Percentiles rank a stretch among this genome's conserved stretches.
These are phyloP conservation scores for Anisodus tanguticus DNA, from an alignment of 257 asterid species.

Conservation along the genomic window DNA sequence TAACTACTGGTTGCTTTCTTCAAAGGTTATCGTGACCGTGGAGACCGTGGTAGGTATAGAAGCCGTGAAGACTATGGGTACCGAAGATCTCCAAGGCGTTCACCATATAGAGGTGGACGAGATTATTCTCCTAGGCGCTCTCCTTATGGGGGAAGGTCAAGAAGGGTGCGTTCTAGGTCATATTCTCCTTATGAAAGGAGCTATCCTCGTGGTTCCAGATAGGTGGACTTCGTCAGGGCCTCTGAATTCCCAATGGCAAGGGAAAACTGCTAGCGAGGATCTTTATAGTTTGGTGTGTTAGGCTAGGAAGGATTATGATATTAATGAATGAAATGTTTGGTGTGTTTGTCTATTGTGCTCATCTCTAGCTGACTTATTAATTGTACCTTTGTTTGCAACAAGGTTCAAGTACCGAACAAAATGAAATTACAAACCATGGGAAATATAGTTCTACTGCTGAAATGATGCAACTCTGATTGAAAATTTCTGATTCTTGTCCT, in stretches of 20 bases:
- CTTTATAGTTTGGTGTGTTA: conserved; percentile 7
- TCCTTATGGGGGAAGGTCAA: conserved; percentile 53
- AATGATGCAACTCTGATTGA: not conserved
- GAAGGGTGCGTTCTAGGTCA: conserved; percentile 40
- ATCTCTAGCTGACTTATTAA: not conserved
- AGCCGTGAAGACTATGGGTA: conserved; percentile 84
- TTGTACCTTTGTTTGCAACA: conserved; percentile 10
- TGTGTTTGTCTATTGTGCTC: not conserved
- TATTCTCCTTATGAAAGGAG: conserved; percentile 37
- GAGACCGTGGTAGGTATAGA: conserved; percentile 71
- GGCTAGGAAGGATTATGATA: not conserved
- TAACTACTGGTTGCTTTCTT: conserved; percentile 34
- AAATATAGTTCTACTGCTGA: not conserved
- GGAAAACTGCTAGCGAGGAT: not conserved
- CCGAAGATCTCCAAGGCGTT: conserved; percentile 74
- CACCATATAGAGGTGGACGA: conserved; percentile 44
- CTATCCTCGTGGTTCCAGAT: conserved; percentile 37
- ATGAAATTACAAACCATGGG: not conserved
- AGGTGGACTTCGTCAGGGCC: not conserved
- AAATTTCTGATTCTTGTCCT: not conserved
- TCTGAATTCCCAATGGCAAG: not conserved
- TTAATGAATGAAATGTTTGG: not conserved
- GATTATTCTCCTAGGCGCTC: conserved; percentile 43
- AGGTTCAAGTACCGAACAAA: not conserved
- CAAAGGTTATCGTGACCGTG: conserved; percentile 59